Evolutionary conservation across 2,329 filamentous ascomycete genomes (phyloP).

Genomic region (Exophiala viscosa): DNA sequence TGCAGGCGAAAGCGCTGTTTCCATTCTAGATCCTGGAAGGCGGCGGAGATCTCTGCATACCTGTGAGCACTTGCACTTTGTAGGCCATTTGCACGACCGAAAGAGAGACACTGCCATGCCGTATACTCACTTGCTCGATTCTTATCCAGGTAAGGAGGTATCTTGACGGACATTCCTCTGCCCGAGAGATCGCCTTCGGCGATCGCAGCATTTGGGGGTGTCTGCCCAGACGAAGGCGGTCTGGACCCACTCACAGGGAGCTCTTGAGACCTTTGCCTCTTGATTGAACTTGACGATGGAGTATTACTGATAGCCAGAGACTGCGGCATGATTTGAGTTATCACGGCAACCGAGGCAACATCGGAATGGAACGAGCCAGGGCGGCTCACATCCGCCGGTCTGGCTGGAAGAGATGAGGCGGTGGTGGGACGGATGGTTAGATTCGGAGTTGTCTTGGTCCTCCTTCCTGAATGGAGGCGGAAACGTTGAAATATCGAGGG

Average conservation of each 20-base stretch:
- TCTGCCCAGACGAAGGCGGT: conserved; percentile 10
- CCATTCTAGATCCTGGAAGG: conserved; percentile 61
- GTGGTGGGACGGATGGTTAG: conserved; percentile 23
- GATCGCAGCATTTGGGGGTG: conserved; percentile 6
- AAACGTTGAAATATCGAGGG: conserved; percentile 27
- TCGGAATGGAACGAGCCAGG: conserved; percentile 23
- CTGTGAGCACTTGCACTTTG: conserved; percentile 16
- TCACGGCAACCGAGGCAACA: conserved; percentile 24
- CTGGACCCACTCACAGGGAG: conserved; percentile 3
- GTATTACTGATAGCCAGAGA: conserved; percentile 19
- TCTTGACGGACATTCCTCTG: conserved; percentile 14
- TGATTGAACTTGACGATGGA: conserved; percentile 16
- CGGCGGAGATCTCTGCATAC: conserved; percentile 52
- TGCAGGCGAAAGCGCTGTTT: conserved; percentile 54
- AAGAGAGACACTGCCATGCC: not conserved
- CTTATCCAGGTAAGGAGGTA: conserved; percentile 27
- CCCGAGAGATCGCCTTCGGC: conserved; percentile 7
- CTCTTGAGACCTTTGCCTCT: conserved; percentile 26
- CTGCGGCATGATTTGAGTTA: conserved; percentile 26
- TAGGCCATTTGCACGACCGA: not conserved
- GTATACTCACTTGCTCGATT: conserved; percentile 24
- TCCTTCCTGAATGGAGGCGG: conserved; percentile 24
- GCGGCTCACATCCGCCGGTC: conserved; percentile 16
- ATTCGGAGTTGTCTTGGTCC: conserved; percentile 21
- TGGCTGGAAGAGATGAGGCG: conserved; percentile 18